Conservation (phyloP, 208 protist genomes). For the Trypanosoma lewisi region DNA sequence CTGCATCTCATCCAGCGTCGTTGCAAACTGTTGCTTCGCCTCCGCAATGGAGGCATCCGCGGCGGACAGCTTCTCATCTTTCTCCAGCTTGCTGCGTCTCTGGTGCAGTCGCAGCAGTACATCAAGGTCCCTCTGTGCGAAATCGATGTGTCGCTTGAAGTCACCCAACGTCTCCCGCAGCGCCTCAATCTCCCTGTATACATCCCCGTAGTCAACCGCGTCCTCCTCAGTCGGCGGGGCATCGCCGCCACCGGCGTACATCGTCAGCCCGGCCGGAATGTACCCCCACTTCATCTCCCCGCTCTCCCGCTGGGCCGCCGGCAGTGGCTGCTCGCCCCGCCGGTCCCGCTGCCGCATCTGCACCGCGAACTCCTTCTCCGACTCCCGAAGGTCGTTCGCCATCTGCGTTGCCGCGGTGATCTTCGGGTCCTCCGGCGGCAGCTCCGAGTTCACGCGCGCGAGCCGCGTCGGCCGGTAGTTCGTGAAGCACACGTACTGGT, state of each 20-base stretch:
- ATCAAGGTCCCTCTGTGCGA: slow-evolving; percentile 58
- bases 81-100: slow-evolving; percentile 35
- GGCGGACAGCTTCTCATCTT: slow-evolving; percentile 20
- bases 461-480: slow-evolving; percentile 70
- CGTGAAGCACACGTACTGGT: slow-evolving; percentile 94
- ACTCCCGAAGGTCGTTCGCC: slow-evolving; percentile 72
- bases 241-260: slow-evolving; percentile 57
- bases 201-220: slow-evolving; percentile 33
- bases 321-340: slow-evolving; percentile 58
- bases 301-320: slow-evolving; percentile 12
- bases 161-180: slow-evolving; percentile 55
- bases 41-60: slow-evolving; percentile 1
- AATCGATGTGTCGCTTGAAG: slow-evolving; percentile 75
- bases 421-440: slow-evolving; percentile 29
- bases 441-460: slow-evolving; percentile 22
- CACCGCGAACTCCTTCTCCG: slow-evolving; percentile 56
- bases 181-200: slow-evolving; percentile 34
- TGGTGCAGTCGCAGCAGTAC: slow-evolving; percentile 51
- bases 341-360: slow-evolving; percentile 62
- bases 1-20: slow-evolving; percentile 25
- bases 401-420: slow-evolving; percentile 49
- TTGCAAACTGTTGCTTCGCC: slow-evolving; percentile 17
- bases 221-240: slow-evolving; percentile 3
- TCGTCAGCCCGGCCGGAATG: slow-evolving; percentile 73
- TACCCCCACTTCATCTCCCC: slow-evolving; percentile 70